A percentile compares a stretch with the other conserved stretches of the same genome.
Evolutionary conservation across 1,284 basidiomycete species (phyloP).

Genomic region (Moniliophthora roreri): DNA sequence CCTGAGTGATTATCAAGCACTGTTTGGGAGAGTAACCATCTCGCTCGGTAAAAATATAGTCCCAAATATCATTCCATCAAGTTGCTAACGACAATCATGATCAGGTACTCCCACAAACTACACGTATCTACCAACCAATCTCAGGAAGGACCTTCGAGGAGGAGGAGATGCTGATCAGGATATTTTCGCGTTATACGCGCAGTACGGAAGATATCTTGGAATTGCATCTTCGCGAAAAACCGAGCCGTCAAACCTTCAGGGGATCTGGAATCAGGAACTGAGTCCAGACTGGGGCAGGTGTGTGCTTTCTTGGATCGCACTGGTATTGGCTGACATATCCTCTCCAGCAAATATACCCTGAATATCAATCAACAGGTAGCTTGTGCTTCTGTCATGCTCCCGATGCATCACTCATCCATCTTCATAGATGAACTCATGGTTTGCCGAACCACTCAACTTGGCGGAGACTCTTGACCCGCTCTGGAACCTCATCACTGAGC

Average conservation of each 20-base stretch:
- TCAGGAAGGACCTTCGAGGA: constrained; percentile 10
- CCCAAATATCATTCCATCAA: not conserved
- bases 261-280: constrained; percentile 20
- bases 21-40: constrained; percentile 16
- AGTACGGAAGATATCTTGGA: constrained; percentile 16
- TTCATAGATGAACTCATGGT: constrained; percentile 17
- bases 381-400: too few species aligned
- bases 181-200: constrained; percentile 14
- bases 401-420: not conserved
- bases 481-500: constrained; percentile 15
- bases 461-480: constrained; percentile 18
- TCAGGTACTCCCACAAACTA: constrained; percentile 12
- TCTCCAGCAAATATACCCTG: constrained; percentile 14
- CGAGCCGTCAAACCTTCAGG: constrained; percentile 16
- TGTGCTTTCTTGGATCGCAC: not conserved
- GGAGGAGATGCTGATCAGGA: constrained; percentile 16
- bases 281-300: constrained; percentile 20
- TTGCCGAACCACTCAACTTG: constrained; percentile 15
- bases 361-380: constrained; percentile 19
- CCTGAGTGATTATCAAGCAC: constrained; percentile 11
- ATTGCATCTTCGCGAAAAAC: constrained; percentile 16
- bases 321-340: too few species aligned
- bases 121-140: constrained; percentile 16
- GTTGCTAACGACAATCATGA: too few species aligned
- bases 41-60: constrained; percentile 7